Evolutionary conservation across 78 protist genomes (phyloP).

Genomic region (Monosiga brevicollis): DNA sequence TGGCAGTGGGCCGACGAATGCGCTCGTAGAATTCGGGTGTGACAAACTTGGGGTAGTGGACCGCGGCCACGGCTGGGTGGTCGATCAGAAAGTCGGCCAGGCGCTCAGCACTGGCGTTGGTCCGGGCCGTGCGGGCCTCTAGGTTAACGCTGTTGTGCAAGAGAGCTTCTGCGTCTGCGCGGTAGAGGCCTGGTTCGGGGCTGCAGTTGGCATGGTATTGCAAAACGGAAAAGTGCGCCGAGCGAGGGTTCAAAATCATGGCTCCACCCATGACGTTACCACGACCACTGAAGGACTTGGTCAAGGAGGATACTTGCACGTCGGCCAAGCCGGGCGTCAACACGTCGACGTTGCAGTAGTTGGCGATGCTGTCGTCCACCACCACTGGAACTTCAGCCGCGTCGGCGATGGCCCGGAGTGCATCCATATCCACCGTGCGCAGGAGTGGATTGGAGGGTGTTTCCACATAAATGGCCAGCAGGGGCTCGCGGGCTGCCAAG

Average conservation of each 20-base stretch:
- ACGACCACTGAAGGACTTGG: constrained; percentile 12
- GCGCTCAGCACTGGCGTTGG: neutral
- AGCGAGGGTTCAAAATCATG: neutral
- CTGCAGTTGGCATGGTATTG: no score
- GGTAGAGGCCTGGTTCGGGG: no score
- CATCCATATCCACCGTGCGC: neutral
- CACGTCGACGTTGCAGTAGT: neutral
- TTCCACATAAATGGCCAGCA: neutral
- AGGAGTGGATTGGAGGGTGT: neutral
- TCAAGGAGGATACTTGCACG: neutral
- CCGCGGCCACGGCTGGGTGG: neutral
- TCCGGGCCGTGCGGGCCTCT: neutral
- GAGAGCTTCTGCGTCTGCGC: neutral
- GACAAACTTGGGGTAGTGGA: neutral
- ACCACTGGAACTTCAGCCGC: neutral
- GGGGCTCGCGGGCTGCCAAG: neutral
- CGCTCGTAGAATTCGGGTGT: neutral
- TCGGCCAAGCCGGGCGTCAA: neutral
- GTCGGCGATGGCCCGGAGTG: neutral
- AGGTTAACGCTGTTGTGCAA: constrained; percentile 9
- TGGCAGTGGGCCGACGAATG: no score
- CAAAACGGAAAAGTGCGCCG: no score
- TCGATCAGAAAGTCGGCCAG: neutral
- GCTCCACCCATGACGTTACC: constrained; percentile 23
- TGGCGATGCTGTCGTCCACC: constrained; percentile 18